phyloP scores from a whole-genome alignment of 2,329 filamentous ascomycete species.

The Cladosporium sp. region DNA sequence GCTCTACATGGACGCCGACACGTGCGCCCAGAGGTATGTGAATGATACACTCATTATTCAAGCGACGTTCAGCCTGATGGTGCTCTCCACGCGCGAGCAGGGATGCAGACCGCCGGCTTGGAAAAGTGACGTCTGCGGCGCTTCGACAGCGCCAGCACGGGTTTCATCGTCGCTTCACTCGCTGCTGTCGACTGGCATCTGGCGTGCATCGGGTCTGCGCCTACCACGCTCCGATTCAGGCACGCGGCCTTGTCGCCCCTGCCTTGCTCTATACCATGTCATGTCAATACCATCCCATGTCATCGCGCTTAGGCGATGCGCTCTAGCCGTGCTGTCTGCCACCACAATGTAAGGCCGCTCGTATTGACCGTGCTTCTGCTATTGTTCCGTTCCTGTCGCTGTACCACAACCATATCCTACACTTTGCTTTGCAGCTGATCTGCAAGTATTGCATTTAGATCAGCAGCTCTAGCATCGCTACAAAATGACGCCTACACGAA shows the following conservation, averaged over 20 bases:
- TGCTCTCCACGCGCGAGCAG: not conserved
- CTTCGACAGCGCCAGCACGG: not conserved
- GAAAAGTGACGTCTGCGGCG: constrained; percentile 8
- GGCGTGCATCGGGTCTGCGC: not conserved
- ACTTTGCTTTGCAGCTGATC: not conserved
- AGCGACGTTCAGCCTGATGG: not conserved
- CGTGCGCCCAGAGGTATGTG: not conserved
- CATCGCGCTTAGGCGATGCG: constrained; percentile 7
- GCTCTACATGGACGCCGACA: not conserved
- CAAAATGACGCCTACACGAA: not conserved
- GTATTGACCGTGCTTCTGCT: not conserved
- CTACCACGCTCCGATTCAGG: not conserved
- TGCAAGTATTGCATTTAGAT: not conserved
- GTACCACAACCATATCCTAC: not conserved
- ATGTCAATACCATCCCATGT: not conserved
- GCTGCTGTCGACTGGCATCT: not conserved
- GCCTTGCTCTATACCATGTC: constrained; percentile 13
- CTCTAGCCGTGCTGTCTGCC: not conserved
- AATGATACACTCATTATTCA: not conserved
- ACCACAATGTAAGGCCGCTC: not conserved
- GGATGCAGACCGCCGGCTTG: not conserved
- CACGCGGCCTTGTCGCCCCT: not conserved
- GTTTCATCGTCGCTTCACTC: constrained; percentile 1
- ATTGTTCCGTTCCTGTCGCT: not conserved
- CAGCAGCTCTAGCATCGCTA: not conserved